phyloP scores from a whole-genome alignment of 306 rosid genomes.

The Mimosa bimucronata region DNA sequence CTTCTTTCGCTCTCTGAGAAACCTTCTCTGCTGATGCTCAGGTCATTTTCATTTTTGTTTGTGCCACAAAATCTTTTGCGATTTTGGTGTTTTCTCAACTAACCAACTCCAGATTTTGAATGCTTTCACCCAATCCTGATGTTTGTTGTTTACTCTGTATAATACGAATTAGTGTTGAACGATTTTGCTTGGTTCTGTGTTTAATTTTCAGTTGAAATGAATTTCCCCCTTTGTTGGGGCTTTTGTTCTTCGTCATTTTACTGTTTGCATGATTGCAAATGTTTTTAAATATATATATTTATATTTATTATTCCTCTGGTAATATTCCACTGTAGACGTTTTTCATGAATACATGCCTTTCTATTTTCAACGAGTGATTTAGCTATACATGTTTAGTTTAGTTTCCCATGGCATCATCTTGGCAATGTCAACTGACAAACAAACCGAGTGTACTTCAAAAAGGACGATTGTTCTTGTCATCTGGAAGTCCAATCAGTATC shows the following conservation, averaged over 20 bases:
- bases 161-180: background rate
- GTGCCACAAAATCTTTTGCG: background rate
- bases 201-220: background rate
- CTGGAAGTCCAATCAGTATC: background rate
- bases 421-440: conserved; percentile 14
- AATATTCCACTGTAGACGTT: conserved; percentile 14
- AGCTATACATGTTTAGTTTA: conserved; percentile 20
- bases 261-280: background rate
- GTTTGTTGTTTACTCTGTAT: background rate
- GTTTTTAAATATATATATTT: no score
- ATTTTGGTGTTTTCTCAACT: background rate
- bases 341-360: background rate
- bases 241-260: background rate
- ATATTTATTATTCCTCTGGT: background rate
- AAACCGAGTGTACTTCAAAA: background rate
- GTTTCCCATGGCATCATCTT: background rate
- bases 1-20: conserved; percentile 9
- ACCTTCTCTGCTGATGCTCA: background rate
- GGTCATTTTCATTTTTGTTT: background rate
- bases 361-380: background rate
- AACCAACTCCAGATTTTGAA: background rate
- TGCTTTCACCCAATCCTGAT: background rate
- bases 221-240: background rate
- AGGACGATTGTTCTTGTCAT: conserved; percentile 13
- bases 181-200: background rate